phyloP scores from a whole-genome alignment of 495 filamentous ascomycete species.

The Pseudomonodictys pantanalensis region DNA sequence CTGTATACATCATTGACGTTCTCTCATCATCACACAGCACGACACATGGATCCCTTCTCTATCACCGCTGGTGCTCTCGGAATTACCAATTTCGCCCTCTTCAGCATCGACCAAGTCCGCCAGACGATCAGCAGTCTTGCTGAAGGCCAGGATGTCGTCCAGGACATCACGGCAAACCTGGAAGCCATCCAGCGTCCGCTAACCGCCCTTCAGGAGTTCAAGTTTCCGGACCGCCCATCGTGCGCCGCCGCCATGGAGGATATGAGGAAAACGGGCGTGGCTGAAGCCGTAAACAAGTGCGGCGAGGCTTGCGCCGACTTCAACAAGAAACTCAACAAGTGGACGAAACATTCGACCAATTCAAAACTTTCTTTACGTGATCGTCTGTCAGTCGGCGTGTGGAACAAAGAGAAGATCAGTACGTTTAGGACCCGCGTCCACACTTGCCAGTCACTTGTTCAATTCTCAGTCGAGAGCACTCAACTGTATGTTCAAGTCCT shows the following conservation, averaged over 20 bases:
- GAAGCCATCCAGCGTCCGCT: neutral
- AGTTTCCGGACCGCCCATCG: neutral
- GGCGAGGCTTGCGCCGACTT: slow-evolving; percentile 3
- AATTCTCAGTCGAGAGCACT: neutral
- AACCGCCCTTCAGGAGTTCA: slow-evolving; percentile 6
- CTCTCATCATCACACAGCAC: too few species aligned
- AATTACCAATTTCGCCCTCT: neutral
- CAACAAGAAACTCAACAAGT: neutral
- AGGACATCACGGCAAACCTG: neutral
- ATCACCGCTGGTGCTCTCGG: neutral
- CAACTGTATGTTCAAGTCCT: neutral
- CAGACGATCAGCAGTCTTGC: neutral
- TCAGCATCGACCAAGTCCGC: neutral
- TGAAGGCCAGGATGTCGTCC: neutral
- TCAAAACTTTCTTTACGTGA: slow-evolving; percentile 9
- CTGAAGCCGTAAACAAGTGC: slow-evolving; percentile 14
- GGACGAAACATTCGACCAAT: slow-evolving; percentile 10
- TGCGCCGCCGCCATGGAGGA: neutral
- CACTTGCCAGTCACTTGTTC: neutral
- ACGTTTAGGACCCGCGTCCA: neutral
- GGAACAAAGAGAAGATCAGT: slow-evolving; percentile 10
- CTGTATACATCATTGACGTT: too few species aligned
- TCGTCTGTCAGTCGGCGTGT: slow-evolving; percentile 6
- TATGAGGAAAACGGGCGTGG: slow-evolving; percentile 6
- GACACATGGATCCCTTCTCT: neutral